Conservation (phyloP, 495 filamentous ascomycete genomes). For the Recurvomyces mirabilis region DNA sequence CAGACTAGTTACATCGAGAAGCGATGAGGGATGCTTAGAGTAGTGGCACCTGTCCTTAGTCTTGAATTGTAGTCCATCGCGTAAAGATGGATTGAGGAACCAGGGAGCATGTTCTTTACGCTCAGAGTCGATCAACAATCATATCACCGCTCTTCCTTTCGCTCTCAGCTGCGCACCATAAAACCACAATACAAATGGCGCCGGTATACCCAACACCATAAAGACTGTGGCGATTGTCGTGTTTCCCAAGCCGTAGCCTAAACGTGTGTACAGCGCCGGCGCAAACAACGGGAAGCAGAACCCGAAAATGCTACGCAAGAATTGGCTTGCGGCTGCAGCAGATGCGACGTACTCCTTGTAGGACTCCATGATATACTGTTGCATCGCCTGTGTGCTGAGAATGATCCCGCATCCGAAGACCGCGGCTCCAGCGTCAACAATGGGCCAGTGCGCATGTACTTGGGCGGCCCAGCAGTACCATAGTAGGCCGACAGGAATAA, state of each 20-base stretch:
- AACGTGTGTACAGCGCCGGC: constrained; percentile 5
- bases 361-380: constrained; percentile 9
- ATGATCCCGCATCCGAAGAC: constrained; percentile 10
- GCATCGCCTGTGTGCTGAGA: constrained; percentile 7
- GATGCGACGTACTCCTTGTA: constrained; percentile 8
- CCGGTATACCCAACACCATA: constrained; percentile 7
- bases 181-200: constrained; percentile 7
- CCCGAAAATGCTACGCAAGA: constrained; percentile 6
- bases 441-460: constrained; percentile 21
- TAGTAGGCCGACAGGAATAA: constrained; percentile 27
- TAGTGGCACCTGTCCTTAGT: no score
- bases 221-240: constrained; percentile 6
- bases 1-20: no score
- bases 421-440: constrained; percentile 9
- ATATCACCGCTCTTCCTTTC: no score
- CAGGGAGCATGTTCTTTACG: no score
- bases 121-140: no score
- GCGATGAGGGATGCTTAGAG: no score
- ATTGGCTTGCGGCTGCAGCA: constrained; percentile 10
- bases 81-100: no score
- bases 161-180: constrained; percentile 10
- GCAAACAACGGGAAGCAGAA: constrained; percentile 15
- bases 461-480: constrained; percentile 30
- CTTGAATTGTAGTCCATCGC: no score
- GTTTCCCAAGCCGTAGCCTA: constrained; percentile 14